Conservation (phyloP, 2,329 filamentous ascomycete species). For the Clarireedia hainanense region DNA sequence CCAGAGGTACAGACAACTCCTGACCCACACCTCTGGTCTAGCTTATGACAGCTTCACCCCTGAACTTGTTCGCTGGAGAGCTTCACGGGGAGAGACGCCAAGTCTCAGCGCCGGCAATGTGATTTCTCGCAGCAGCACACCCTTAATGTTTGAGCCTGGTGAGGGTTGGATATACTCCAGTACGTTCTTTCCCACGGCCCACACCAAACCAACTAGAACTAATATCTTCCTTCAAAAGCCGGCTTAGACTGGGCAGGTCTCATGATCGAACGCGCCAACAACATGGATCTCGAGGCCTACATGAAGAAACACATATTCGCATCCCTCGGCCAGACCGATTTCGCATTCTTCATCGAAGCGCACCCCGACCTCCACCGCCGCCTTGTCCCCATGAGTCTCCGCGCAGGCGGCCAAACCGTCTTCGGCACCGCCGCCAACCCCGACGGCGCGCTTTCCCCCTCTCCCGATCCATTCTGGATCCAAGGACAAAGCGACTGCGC, state of each 20-base stretch:
- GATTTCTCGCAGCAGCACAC: constrained; percentile 21
- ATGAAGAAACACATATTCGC: constrained; percentile 16
- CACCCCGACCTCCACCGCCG: constrained; percentile 3
- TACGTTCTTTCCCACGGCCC: constrained; percentile 41
- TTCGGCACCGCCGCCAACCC: constrained; percentile 1
- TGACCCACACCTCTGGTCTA: constrained; percentile 21
- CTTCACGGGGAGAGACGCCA: constrained; percentile 9
- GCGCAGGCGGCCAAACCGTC: neutral
- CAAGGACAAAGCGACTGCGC: constrained; percentile 1
- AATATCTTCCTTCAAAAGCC: constrained; percentile 22
- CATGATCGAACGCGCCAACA: constrained; percentile 35
- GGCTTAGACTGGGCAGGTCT: constrained; percentile 47
- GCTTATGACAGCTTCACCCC: constrained; percentile 13
- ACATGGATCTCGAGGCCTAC: constrained; percentile 14
- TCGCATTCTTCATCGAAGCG: constrained; percentile 12
- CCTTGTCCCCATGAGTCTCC: constrained; percentile 3
- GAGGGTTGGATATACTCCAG: constrained; percentile 50
- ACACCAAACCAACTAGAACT: neutral
- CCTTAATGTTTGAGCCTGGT: constrained; percentile 57
- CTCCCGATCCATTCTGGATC: neutral
- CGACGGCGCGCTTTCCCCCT: neutral
- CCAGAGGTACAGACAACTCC: constrained; percentile 9
- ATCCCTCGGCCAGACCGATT: constrained; percentile 8
- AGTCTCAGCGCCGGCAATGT: neutral
- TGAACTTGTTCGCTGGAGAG: constrained; percentile 8